Evolutionary conservation across 768 basidiomycete species (phyloP).

Genomic region (Podaxis sp.): DNA sequence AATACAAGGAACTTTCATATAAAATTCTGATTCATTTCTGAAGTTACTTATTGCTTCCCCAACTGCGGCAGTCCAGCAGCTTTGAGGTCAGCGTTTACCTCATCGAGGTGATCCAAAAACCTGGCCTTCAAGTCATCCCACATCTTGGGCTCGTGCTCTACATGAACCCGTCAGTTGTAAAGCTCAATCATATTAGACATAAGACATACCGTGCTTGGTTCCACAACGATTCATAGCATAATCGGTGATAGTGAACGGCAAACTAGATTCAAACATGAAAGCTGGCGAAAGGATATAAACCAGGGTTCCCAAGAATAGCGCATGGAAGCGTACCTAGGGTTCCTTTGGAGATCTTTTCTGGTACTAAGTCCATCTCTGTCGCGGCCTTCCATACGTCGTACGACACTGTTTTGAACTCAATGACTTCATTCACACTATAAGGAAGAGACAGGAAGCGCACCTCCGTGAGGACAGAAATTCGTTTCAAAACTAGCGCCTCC

Average conservation of each 20-base stretch:
- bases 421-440: neutral
- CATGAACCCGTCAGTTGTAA: neutral
- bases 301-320: neutral
- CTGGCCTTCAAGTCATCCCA: constrained; percentile 60
- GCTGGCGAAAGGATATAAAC: constrained; percentile 21
- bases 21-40: neutral
- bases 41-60: constrained; percentile 15
- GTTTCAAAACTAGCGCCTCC: constrained; percentile 59
- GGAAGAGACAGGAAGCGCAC: constrained; percentile 27
- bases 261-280: constrained; percentile 65
- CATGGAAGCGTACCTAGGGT: constrained; percentile 41
- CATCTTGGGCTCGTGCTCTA: constrained; percentile 65
- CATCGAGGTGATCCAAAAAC: constrained; percentile 56
- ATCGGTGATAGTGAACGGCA: constrained; percentile 63
- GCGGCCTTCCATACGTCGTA: constrained; percentile 63
- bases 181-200: neutral
- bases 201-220: constrained; percentile 50
- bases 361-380: constrained; percentile 47
- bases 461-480: constrained; percentile 65
- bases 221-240: constrained; percentile 59
- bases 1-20: too few species aligned
- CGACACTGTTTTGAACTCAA: constrained; percentile 36
- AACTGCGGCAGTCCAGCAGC: constrained; percentile 35
- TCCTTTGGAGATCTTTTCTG: constrained; percentile 50
- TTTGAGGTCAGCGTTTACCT: constrained; percentile 50